These are phyloP conservation scores for Ocimum tenuiflorum DNA, from an alignment of 257 asterid species.

Conservation along the genomic window DNA sequence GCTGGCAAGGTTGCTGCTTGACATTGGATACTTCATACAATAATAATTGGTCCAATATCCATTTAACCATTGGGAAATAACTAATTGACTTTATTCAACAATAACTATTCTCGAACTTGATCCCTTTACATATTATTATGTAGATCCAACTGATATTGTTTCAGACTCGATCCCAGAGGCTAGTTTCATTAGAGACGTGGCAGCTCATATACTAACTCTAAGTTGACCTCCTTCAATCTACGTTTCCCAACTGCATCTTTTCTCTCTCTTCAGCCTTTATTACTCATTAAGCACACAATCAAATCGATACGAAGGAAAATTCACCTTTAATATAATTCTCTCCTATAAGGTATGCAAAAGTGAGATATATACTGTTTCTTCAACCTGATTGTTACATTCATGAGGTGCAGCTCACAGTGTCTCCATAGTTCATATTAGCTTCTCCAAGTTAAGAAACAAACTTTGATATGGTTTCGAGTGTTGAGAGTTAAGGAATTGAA, in stretches of 20 bases:
- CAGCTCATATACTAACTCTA: not conserved
- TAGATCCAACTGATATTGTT: too few relatives aligned
- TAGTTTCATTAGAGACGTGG: not conserved
- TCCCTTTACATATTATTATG: too few relatives aligned
- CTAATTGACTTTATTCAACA: not conserved
- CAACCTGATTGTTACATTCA: not conserved
- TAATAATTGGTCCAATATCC: too few relatives aligned
- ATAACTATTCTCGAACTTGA: too few relatives aligned
- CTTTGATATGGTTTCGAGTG: not conserved
- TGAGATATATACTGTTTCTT: not conserved
- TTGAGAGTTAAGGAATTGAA: not conserved
- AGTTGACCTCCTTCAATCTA: too few relatives aligned
- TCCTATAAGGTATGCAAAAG: not conserved
- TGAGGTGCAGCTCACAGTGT: not conserved
- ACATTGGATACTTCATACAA: too few relatives aligned
- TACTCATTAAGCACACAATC: not conserved
- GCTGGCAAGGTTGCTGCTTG: too few relatives aligned
- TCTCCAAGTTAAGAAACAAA: not conserved
- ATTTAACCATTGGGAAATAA: too few relatives aligned
- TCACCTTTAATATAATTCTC: not conserved
- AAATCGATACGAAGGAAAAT: not conserved
- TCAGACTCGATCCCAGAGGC: not conserved
- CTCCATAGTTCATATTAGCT: not conserved
- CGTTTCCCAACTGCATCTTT: not conserved
- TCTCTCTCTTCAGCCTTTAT: not conserved